Conservation (phyloP, 2,329 filamentous ascomycete genomes). For the Trichoderma pleuroti region DNA sequence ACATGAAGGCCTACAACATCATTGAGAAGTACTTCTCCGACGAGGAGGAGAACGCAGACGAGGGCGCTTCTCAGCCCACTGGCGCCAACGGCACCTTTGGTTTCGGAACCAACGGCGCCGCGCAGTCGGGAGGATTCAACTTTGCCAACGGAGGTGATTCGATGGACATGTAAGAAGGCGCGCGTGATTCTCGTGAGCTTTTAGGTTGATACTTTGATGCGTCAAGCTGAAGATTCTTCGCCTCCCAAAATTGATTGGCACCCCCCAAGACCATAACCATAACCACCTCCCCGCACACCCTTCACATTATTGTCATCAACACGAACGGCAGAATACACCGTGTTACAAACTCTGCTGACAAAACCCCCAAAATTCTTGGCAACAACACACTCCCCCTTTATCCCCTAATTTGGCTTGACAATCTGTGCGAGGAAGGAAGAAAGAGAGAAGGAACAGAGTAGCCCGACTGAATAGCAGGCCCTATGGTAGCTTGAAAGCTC, state of each 20-base stretch:
- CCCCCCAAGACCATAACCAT: conserved; percentile 9
- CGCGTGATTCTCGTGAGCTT: not conserved
- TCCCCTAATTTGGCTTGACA: conserved; percentile 36
- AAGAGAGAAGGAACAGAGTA: conserved; percentile 8
- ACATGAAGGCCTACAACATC: conserved; percentile 99
- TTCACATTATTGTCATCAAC: conserved; percentile 14
- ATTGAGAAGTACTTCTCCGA: conserved; percentile 99
- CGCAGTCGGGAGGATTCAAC: conserved; percentile 82
- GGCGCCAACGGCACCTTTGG: conserved; percentile 72
- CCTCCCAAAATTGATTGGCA: conserved; percentile 11
- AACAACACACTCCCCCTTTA: conserved; percentile 30
- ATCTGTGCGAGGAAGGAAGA: conserved; percentile 31
- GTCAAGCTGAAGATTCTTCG: not conserved
- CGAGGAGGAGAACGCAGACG: conserved; percentile 89
- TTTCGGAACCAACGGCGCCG: conserved; percentile 63
- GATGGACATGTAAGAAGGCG: conserved; percentile 58
- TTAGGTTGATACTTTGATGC: not conserved
- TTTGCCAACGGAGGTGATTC: conserved; percentile 72
- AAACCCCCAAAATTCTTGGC: conserved; percentile 27
- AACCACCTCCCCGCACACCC: not conserved
- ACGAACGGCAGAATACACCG: conserved; percentile 7
- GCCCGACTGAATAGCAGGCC: conserved; percentile 36
- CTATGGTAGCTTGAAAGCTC: conserved; percentile 65
- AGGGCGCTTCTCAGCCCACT: conserved; percentile 67
- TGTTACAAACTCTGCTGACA: conserved; percentile 5